phyloP scores from a whole-genome alignment of 495 filamentous ascomycete species.

The Tricharina praecox region DNA sequence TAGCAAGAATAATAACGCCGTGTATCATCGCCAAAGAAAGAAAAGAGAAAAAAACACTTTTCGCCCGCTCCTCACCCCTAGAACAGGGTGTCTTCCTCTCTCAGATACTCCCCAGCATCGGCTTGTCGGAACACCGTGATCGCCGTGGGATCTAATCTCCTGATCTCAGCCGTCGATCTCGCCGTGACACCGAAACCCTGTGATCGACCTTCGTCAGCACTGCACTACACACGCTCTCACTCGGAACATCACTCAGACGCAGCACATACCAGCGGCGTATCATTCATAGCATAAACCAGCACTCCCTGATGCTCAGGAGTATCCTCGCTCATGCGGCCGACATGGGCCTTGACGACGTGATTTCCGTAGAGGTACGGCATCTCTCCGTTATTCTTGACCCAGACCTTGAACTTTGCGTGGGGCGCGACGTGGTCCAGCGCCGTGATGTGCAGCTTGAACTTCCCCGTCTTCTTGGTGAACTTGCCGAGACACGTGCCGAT shows the following conservation, averaged over 20 bases:
- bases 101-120: conserved; percentile 80
- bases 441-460: conserved; percentile 72
- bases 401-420: conserved; percentile 83
- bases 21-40: too few relatives aligned
- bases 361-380: conserved; percentile 89
- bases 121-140: conserved; percentile 72
- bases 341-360: conserved; percentile 80
- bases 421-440: conserved; percentile 71
- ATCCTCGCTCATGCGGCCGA: conserved; percentile 76
- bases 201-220: too few relatives aligned
- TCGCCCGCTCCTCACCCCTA: conserved; percentile 5
- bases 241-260: too few relatives aligned
- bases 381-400: conserved; percentile 86
- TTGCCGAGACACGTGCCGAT: conserved; percentile 78
- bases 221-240: too few relatives aligned
- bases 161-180: conserved; percentile 61
- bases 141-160: conserved; percentile 72
- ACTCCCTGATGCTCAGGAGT: conserved; percentile 63
- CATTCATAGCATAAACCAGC: conserved; percentile 58
- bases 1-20: too few relatives aligned
- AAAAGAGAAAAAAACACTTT: neutral
- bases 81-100: conserved; percentile 38
- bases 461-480: conserved; percentile 89
- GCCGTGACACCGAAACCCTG: conserved; percentile 72
- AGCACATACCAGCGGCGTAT: conserved; percentile 53